phyloP scores from a whole-genome alignment of 495 filamentous ascomycete genomes.

The Chaetomium tenue region DNA sequence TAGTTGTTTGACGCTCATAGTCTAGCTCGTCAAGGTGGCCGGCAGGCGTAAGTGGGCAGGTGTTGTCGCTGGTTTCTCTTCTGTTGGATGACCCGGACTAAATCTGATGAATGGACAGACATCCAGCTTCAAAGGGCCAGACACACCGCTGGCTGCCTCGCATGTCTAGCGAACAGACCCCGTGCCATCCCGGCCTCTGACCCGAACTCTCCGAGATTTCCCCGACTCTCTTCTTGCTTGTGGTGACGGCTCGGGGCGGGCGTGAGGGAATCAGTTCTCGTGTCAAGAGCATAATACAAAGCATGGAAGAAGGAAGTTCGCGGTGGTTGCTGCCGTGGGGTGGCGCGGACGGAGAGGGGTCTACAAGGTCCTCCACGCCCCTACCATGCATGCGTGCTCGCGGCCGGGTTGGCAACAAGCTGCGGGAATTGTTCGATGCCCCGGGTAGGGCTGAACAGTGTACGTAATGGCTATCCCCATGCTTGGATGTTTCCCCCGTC shows the following conservation, averaged over 20 bases:
- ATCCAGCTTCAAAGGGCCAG: too few relatives aligned
- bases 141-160: background rate
- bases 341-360: background rate
- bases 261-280: background rate
- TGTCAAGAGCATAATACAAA: background rate
- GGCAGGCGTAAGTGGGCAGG: too few relatives aligned
- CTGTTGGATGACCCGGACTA: too few relatives aligned
- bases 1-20: too few relatives aligned
- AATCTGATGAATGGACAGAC: too few relatives aligned
- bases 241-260: background rate
- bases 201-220: background rate
- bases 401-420: background rate
- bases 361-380: background rate
- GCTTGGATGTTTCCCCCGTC: conserved; percentile 45
- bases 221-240: background rate
- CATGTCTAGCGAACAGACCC: background rate
- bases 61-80: too few relatives aligned
- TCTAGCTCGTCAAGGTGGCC: too few relatives aligned
- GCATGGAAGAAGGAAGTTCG: background rate
- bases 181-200: background rate
- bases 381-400: conserved; percentile 1
- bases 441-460: conserved; percentile 21
- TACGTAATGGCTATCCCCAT: conserved; percentile 42
- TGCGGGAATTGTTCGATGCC: conserved; percentile 19
- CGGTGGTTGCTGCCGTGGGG: background rate